phyloP scores from a whole-genome alignment of 208 protist species.

The Tetramitus jugosus region DNA sequence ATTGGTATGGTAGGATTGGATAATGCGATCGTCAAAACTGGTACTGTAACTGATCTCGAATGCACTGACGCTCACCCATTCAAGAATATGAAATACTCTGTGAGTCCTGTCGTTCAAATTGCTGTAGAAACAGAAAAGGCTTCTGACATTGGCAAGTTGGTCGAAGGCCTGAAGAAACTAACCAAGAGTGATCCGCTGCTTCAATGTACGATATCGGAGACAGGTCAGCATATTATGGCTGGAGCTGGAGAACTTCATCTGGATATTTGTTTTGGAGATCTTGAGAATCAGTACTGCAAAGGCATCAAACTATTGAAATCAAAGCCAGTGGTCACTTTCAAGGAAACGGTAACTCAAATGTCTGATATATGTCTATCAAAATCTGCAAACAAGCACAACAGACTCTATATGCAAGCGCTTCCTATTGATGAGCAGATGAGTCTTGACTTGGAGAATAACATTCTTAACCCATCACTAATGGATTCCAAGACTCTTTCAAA shows the following conservation, averaged over 20 bases:
- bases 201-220: constrained; percentile 9
- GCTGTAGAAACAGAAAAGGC: constrained; percentile 45
- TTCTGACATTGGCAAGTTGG: constrained; percentile 55
- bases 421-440: constrained; percentile 40
- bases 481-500: constrained; percentile 43
- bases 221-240: constrained; percentile 51
- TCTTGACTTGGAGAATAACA: constrained; percentile 40
- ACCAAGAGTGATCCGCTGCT: constrained; percentile 59
- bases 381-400: constrained; percentile 54
- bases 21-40: constrained; percentile 44
- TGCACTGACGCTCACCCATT: constrained; percentile 35
- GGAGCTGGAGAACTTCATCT: constrained; percentile 56
- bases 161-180: constrained; percentile 60
- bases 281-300: constrained; percentile 40
- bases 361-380: constrained; percentile 40
- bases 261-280: constrained; percentile 49
- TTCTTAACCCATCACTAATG: too few relatives aligned
- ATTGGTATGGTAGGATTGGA: constrained; percentile 52
- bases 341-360: constrained; percentile 42
- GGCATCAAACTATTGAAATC: constrained; percentile 34
- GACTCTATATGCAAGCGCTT: constrained; percentile 38
- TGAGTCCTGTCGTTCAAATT: constrained; percentile 49
- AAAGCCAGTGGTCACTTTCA: constrained; percentile 49
- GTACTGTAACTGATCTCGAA: constrained; percentile 42
- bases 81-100: constrained; percentile 43